Percentiles rank a stretch among this genome's conserved stretches.
These are phyloP conservation scores for Asclepias syriaca DNA, from an alignment of 257 asterid species.

Conservation along the genomic window DNA sequence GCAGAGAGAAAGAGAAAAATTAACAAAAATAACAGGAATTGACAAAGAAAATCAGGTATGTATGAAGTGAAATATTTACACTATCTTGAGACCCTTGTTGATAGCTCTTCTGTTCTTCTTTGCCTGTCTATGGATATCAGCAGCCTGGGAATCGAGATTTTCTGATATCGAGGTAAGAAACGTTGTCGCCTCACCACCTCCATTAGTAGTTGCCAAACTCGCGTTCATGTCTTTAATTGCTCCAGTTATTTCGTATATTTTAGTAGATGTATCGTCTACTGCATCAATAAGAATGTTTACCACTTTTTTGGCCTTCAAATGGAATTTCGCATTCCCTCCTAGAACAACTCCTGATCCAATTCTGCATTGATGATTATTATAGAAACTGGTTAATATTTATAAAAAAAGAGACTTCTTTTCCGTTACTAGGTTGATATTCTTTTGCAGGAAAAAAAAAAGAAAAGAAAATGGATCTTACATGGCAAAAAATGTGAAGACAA, in stretches of 20 bases:
- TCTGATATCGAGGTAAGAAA: slow-evolving; percentile 54
- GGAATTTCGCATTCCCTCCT: slow-evolving; percentile 66
- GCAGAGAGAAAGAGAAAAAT: slow-evolving; percentile 18
- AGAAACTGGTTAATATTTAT: neutral
- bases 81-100: slow-evolving; percentile 43
- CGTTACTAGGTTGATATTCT: neutral
- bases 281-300: slow-evolving; percentile 64
- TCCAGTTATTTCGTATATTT: slow-evolving; percentile 50
- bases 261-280: slow-evolving; percentile 63
- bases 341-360: slow-evolving; percentile 61
- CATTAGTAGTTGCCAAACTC: slow-evolving; percentile 29
- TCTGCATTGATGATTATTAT: slow-evolving; percentile 30
- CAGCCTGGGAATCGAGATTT: slow-evolving; percentile 57
- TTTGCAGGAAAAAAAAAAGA: neutral
- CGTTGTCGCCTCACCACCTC: slow-evolving; percentile 26
- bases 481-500: slow-evolving; percentile 51
- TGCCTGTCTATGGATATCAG: slow-evolving; percentile 54
- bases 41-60: neutral
- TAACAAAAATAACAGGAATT: neutral
- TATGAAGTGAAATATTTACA: slow-evolving; percentile 22
- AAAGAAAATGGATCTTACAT: slow-evolving; percentile 30
- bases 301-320: slow-evolving; percentile 50
- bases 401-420: neutral
- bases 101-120: slow-evolving; percentile 47
- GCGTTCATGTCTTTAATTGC: slow-evolving; percentile 58